These are phyloP conservation scores for Cucumis variabilis DNA, from an alignment of 331 rosid species.

Conservation along the genomic window DNA sequence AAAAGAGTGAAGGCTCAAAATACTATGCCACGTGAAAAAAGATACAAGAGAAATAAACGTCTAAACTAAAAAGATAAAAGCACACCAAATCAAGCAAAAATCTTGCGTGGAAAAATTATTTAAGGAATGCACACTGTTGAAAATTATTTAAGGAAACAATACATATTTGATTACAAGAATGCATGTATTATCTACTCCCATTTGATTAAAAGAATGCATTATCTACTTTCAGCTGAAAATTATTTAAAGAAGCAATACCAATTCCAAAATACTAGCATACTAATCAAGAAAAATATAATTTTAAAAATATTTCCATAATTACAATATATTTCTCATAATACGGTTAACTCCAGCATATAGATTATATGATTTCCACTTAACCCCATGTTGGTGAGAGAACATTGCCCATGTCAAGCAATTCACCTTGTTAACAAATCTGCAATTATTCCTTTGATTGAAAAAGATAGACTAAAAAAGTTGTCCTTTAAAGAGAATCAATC, in stretches of 20 bases:
- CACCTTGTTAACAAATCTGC: slow-evolving; percentile 9
- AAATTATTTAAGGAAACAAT: too few species aligned
- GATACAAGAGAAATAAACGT: too few species aligned
- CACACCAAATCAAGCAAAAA: too few species aligned
- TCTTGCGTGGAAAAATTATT: too few species aligned
- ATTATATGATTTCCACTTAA: background rate
- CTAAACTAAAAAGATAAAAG: too few species aligned
- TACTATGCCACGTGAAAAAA: too few species aligned
- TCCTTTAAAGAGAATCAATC: background rate
- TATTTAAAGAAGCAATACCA: background rate
- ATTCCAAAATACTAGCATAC: background rate
- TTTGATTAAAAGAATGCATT: background rate
- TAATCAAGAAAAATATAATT: background rate
- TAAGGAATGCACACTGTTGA: too few species aligned
- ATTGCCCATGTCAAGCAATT: slow-evolving; percentile 18
- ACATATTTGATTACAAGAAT: too few species aligned
- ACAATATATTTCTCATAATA: background rate
- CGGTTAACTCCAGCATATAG: background rate
- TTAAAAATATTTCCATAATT: background rate
- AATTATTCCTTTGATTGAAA: slow-evolving; percentile 21
- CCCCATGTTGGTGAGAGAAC: background rate
- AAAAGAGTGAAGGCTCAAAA: too few species aligned
- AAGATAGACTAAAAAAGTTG: background rate
- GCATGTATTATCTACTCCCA: background rate
- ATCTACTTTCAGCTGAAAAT: background rate